phyloP scores from a whole-genome alignment of 768 basidiomycete genomes.

The Strobilomyces dryophilus region DNA sequence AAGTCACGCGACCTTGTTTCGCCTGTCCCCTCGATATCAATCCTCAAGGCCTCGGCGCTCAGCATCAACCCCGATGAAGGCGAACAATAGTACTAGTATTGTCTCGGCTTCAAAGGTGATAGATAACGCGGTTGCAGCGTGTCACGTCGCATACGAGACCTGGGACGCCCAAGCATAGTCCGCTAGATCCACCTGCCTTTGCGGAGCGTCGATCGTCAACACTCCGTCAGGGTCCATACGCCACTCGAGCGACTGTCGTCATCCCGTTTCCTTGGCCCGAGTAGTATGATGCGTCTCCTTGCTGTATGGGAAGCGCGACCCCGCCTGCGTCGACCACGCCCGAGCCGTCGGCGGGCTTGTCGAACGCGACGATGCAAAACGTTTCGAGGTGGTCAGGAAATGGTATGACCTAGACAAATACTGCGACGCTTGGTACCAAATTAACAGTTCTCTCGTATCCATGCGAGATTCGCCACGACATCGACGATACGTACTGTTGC shows the following conservation, averaged over 20 bases:
- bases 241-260: conserved; percentile 28
- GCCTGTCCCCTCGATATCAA: too few species aligned
- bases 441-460: conserved; percentile 39
- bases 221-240: conserved; percentile 25
- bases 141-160: conserved; percentile 27
- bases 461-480: neutral
- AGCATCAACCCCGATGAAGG: too few species aligned
- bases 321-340: conserved; percentile 34
- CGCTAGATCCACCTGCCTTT: conserved; percentile 20
- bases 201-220: conserved; percentile 28
- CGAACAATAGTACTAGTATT: too few species aligned
- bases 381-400: conserved; percentile 46
- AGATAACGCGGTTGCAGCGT: too few species aligned
- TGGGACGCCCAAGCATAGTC: conserved; percentile 41
- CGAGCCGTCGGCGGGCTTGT: conserved; percentile 30
- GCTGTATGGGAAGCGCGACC: conserved; percentile 39
- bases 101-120: too few species aligned
- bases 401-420: conserved; percentile 33
- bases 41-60: too few species aligned
- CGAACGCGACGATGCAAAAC: conserved; percentile 48
- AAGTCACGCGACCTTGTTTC: too few species aligned
- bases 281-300: conserved; percentile 40
- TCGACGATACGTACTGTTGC: conserved; percentile 38
- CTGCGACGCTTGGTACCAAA: conserved; percentile 45
- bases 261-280: conserved; percentile 27